Evolutionary conservation across 192 early-diverging fungal species (phyloP).

Genomic region (Gamsiella multidivaricata): DNA sequence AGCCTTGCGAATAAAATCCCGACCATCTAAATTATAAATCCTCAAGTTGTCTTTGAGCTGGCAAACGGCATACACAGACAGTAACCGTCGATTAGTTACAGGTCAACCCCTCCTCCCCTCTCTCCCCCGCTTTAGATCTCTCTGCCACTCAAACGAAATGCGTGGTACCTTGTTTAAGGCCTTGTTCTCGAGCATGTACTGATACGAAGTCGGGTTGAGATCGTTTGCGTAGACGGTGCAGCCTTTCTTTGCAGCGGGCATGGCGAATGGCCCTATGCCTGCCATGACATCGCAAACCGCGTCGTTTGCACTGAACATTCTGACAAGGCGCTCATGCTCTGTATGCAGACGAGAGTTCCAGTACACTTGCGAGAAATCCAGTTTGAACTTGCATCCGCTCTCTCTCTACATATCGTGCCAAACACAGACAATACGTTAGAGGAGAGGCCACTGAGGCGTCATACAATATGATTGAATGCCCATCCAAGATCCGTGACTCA

Average conservation of each 20-base stretch:
- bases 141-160: neutral
- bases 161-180: slow-evolving; percentile 80
- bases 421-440: neutral
- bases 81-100: too few relatives aligned
- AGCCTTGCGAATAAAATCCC: slow-evolving; percentile 87
- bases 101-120: too few relatives aligned
- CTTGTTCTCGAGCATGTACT: slow-evolving; percentile 86
- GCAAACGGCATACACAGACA: too few relatives aligned
- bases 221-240: slow-evolving; percentile 97
- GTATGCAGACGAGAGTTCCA: slow-evolving; percentile 98
- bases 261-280: slow-evolving; percentile 96
- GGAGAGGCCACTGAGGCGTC: neutral
- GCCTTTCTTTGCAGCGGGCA: slow-evolving; percentile 89
- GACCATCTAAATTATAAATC: slow-evolving; percentile 91
- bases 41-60: slow-evolving; percentile 71
- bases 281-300: slow-evolving; percentile 95
- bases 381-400: slow-evolving; percentile 88
- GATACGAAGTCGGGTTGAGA: slow-evolving; percentile 91
- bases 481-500: slow-evolving; percentile 37
- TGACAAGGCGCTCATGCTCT: slow-evolving; percentile 94
- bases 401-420: slow-evolving; percentile 77
- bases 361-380: slow-evolving; percentile 98
- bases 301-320: slow-evolving; percentile 73
- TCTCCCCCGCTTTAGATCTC: too few relatives aligned
- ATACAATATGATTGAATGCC: neutral